Evolutionary conservation across 2,329 filamentous ascomycete species (phyloP).

Genomic region (Phialemonium atrogriseum): DNA sequence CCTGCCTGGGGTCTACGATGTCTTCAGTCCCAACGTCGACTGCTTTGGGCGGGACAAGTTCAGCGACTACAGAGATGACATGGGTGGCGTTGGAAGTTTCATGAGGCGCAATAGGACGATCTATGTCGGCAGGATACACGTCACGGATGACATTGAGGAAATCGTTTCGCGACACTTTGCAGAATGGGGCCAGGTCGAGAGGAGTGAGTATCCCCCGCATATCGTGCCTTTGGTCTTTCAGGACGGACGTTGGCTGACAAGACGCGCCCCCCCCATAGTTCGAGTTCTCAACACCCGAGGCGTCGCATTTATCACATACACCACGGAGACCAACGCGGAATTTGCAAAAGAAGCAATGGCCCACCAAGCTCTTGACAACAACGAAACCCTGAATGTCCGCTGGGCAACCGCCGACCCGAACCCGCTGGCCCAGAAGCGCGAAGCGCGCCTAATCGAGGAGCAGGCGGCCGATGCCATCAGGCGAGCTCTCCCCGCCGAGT

Average conservation of each 20-base stretch:
- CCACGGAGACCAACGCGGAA: slow-evolving; percentile 80
- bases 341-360: slow-evolving; percentile 96
- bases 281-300: slow-evolving; percentile 83
- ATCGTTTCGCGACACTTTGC: slow-evolving; percentile 90
- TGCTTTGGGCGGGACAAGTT: slow-evolving; percentile 93
- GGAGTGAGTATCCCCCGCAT: slow-evolving; percentile 35
- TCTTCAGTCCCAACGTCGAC: slow-evolving; percentile 90
- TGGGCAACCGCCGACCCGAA: slow-evolving; percentile 98
- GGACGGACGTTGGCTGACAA: too few species aligned
- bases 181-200: slow-evolving; percentile 91
- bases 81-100: slow-evolving; percentile 94
- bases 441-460: slow-evolving; percentile 83
- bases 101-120: slow-evolving; percentile 89
- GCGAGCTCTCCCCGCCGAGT: slow-evolving; percentile 78
- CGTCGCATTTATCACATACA: slow-evolving; percentile 92
- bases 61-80: slow-evolving; percentile 89
- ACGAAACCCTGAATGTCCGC: slow-evolving; percentile 87
- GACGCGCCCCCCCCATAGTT: too few species aligned
- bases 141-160: slow-evolving; percentile 95
- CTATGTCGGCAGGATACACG: slow-evolving; percentile 89
- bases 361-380: slow-evolving; percentile 84
- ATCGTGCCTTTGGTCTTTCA: too few species aligned
- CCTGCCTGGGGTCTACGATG: slow-evolving; percentile 75
- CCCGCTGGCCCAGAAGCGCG: slow-evolving; percentile 85
- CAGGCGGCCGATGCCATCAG: slow-evolving; percentile 93